These are phyloP conservation scores for Thelephora terrestris DNA, from an alignment of 1,284 basidiomycete genomes.

Conservation along the genomic window DNA sequence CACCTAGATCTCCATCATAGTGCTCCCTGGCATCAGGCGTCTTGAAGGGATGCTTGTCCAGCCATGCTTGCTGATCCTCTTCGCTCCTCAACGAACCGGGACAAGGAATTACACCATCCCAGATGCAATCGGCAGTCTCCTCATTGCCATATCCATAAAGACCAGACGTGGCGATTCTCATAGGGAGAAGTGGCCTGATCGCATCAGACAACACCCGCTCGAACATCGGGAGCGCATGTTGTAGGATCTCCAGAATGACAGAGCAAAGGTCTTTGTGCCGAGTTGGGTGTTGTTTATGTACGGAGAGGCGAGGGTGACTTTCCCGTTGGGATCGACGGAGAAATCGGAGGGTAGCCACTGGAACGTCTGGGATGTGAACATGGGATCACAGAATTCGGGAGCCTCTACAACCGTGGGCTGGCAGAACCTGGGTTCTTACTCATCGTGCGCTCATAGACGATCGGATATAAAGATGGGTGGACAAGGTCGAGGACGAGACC, in stretches of 20 bases:
- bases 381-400: not conserved
- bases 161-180: not conserved
- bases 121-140: not conserved
- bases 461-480: constrained; percentile 8
- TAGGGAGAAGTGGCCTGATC: not conserved
- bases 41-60: not conserved
- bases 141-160: not conserved
- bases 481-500: constrained; percentile 13
- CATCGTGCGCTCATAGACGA: constrained; percentile 6
- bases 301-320: not conserved
- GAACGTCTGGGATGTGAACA: constrained; percentile 2
- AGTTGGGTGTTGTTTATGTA: constrained; percentile 9
- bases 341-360: constrained; percentile 14
- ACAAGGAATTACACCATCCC: not conserved
- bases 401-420: not conserved
- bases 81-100: not conserved
- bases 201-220: constrained; percentile 9
- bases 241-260: constrained; percentile 4
- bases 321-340: constrained; percentile 1
- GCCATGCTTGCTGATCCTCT: not conserved
- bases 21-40: not conserved
- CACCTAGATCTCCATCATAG: not conserved
- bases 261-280: not conserved
- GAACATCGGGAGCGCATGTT: constrained; percentile 9
- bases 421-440: not conserved